phyloP scores from a whole-genome alignment of 2,329 filamentous ascomycete genomes.

The Colletotrichum destructivum region DNA sequence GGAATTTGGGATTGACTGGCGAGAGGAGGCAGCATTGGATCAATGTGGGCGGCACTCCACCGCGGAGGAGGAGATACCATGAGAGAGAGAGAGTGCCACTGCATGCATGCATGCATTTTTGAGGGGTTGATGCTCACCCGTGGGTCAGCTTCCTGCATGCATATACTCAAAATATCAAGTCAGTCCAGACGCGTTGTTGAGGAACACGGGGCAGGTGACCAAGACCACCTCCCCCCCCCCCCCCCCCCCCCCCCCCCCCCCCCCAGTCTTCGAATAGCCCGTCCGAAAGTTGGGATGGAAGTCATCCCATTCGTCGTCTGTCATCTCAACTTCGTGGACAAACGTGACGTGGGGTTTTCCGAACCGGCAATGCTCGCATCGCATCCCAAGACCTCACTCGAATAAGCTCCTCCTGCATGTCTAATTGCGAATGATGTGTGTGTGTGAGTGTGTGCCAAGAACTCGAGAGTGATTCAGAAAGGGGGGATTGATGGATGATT shows the following conservation, averaged over 20 bases:
- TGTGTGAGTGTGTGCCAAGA: slow-evolving; percentile 2
- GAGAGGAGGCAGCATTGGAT: not conserved
- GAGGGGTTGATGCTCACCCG: too few species aligned
- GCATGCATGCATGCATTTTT: too few species aligned
- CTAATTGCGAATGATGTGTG: not conserved
- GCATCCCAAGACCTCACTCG: not conserved
- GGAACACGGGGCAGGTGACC: slow-evolving; percentile 11
- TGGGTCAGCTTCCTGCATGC: slow-evolving; percentile 18
- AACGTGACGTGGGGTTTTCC: slow-evolving; percentile 19
- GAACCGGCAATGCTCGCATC: not conserved
- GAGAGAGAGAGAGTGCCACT: not conserved
- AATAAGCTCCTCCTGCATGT: slow-evolving; percentile 25
- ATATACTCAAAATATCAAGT: slow-evolving; percentile 4
- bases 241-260: too few species aligned
- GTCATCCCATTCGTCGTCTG: not conserved
- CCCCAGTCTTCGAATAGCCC: too few species aligned
- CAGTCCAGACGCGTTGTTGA: not conserved
- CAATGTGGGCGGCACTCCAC: not conserved
- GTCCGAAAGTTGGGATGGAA: not conserved
- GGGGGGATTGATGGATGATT: too few species aligned
- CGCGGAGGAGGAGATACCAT: not conserved
- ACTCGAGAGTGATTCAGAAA: not conserved
- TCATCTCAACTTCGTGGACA: not conserved
- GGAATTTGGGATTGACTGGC: not conserved
- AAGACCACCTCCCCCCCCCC: too few species aligned